Percentiles rank a stretch among this genome's conserved stretches.
phyloP scores from a whole-genome alignment of 139 green algal genomes.

The Chlamydomonas schloesseri region DNA sequence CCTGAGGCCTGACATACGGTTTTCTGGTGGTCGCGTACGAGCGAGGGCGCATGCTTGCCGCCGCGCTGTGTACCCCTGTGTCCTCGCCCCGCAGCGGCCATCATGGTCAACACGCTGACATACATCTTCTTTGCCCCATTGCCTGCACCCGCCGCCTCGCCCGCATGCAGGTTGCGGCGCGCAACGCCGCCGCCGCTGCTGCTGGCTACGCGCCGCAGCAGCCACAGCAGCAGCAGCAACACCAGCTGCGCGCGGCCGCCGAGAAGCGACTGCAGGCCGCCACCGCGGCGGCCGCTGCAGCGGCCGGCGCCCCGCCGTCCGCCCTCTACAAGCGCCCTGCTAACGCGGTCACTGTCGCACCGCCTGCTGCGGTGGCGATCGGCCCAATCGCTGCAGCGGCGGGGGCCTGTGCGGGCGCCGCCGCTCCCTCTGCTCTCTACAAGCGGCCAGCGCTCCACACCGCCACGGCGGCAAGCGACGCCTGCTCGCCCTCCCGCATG shows the following conservation, averaged over 20 bases:
- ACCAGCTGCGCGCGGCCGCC: not conserved
- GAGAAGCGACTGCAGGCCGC: conserved; percentile 6
- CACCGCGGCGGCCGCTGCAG: not conserved
- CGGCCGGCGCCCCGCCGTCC: not conserved
- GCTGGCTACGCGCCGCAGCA: not conserved
- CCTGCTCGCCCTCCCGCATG: too few relatives aligned
- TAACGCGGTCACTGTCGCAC: not conserved
- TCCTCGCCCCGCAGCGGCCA: too few relatives aligned
- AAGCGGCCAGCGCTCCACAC: not conserved
- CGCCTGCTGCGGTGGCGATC: too few relatives aligned
- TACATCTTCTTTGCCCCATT: too few relatives aligned
- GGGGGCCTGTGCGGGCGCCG: not conserved
- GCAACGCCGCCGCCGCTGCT: not conserved
- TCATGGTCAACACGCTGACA: too few relatives aligned
- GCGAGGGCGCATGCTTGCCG: too few relatives aligned
- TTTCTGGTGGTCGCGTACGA: too few relatives aligned
- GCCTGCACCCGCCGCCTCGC: too few relatives aligned
- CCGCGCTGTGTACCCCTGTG: too few relatives aligned
- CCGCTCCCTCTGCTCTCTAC: not conserved
- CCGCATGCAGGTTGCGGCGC: conserved; percentile 15
- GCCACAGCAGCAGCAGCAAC: conserved; percentile 9
- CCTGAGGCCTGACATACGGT: too few relatives aligned
- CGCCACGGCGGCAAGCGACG: not conserved
- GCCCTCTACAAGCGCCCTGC: conserved; percentile 22
- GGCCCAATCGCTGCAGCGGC: too few relatives aligned